A percentile compares a stretch with the other conserved stretches of the same genome.
Evolutionary conservation across 1,284 basidiomycete species (phyloP).

Genomic region (Cystobasidium slooffiae): DNA sequence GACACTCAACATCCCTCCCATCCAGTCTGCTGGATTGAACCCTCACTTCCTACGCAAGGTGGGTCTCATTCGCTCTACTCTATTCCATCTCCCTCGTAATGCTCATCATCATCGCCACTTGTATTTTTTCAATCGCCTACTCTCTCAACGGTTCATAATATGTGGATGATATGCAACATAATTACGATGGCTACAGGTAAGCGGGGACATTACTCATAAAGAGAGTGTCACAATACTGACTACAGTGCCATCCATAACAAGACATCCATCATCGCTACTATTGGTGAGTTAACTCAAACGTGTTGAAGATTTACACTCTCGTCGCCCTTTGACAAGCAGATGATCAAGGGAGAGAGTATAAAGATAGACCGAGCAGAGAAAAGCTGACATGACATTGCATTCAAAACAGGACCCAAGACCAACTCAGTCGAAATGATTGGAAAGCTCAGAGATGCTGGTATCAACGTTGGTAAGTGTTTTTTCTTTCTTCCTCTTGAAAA

Average conservation of each 20-base stretch:
- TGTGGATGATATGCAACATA: background rate
- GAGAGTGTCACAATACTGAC: slow-evolving; percentile 5
- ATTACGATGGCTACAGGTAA: background rate
- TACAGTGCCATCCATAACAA: slow-evolving; percentile 60
- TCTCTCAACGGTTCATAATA: slow-evolving; percentile 17
- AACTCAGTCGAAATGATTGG: slow-evolving; percentile 84
- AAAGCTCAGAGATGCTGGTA: slow-evolving; percentile 80
- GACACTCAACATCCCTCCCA: slow-evolving; percentile 70
- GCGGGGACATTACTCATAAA: background rate
- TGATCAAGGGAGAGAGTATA: background rate
- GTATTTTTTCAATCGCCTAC: slow-evolving; percentile 35
- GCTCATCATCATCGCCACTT: slow-evolving; percentile 1
- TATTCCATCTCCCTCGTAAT: background rate
- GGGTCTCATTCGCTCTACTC: slow-evolving; percentile 49
- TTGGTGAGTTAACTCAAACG: slow-evolving; percentile 65
- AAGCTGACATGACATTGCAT: background rate
- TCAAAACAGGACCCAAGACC: slow-evolving; percentile 76
- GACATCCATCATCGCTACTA: slow-evolving; percentile 96
- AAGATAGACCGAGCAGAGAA: background rate
- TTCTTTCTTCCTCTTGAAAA: background rate
- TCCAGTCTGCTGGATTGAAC: slow-evolving; percentile 70
- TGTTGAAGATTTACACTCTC: background rate
- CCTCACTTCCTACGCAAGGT: slow-evolving; percentile 91
- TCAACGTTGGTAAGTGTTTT: slow-evolving; percentile 82
- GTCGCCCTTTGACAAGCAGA: too few species aligned